A percentile compares a stretch with the other conserved stretches of the same genome.
Conservation (phyloP, 2,329 filamentous ascomycete species). For the Whalleya microplaca region DNA sequence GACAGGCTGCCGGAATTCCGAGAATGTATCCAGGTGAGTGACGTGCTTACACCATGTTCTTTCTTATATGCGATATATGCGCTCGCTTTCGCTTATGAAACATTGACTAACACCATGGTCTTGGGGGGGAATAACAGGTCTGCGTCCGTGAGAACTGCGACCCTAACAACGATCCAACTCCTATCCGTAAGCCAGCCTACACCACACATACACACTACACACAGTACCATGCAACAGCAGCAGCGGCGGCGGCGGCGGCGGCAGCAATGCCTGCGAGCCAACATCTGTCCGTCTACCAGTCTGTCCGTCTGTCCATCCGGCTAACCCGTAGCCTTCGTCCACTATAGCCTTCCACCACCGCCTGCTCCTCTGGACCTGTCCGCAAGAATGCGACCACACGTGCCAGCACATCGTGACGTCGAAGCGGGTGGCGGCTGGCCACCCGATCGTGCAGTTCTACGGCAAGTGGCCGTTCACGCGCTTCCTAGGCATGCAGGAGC, state of each 20-base stretch:
- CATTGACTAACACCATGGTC: too few relatives aligned
- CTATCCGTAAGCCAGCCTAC: conserved; percentile 75
- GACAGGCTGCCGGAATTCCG: conserved; percentile 87
- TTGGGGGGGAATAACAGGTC: conserved; percentile 66
- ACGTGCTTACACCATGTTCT: background rate
- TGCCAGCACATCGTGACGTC: conserved; percentile 93
- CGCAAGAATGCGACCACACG: conserved; percentile 94
- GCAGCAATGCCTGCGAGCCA: conserved; percentile 1
- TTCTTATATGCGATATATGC: too few relatives aligned
- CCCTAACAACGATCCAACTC: conserved; percentile 57
- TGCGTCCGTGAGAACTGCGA: conserved; percentile 82
- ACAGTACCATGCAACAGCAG: too few relatives aligned
- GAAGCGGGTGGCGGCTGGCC: conserved; percentile 66
- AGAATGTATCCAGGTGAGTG: conserved; percentile 78
- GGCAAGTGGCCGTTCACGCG: conserved; percentile 98
- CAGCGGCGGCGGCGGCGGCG: too few relatives aligned
- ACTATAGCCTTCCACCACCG: conserved; percentile 76
- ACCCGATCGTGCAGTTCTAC: conserved; percentile 86
- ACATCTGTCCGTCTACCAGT: too few relatives aligned
- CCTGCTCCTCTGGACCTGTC: conserved; percentile 89
- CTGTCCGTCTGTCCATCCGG: too few relatives aligned
- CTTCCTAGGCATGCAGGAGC: conserved; percentile 91
- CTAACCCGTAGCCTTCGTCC: conserved; percentile 19
- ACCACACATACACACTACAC: too few relatives aligned
- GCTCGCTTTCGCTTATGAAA: too few relatives aligned